Base-by-base conservation (phyloP, 2,329 filamentous ascomycete species). In the Huntiella abstrusa region DNA sequence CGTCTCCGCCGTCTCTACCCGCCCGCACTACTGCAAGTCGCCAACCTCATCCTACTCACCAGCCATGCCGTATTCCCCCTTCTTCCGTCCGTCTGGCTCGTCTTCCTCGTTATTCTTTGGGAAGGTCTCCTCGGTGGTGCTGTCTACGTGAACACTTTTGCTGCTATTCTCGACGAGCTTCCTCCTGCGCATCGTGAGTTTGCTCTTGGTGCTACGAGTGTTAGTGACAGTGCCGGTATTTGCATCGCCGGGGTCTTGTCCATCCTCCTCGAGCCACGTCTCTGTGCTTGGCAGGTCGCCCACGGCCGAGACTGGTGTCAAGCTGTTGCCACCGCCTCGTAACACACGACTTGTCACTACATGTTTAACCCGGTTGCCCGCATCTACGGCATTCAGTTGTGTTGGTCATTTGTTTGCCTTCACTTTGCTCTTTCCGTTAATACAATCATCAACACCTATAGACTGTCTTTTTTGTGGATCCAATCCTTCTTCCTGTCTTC, bases 61-160 rank as follows among this genome's bases (percentile, higher is more conserved):
- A 58, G 79, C 0, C 88, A 98, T 53, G 79, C 85, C 0, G 58
- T 95, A 52, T 77, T 79, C 57, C 70, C 80, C 57, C 92, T 91
- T 57, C 73, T 96, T 12, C 87, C 88, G 0, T 83, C 67, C 19
- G 82, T 95, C 17, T 95, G 85, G 58, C 55, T 94, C n/a, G 67
- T 96, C 1, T 95, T 94, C 56, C 50, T 73, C 16, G 66, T 96
- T 50, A 69, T 95, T 15, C 91, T 96, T 57, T 96, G 88, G 88
- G 91, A 96, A 59, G 91, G 91, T 0, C 61, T 96, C 10, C 66
- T 98, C 0, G 91, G 91, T 1, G 91, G 91, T 0, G 69, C 85
- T 3, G 91, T 96, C 0, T 98, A 98, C 55, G 87, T 96, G 50
- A 93, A 88, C 56, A 94, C 87, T 0, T 98, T 96, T 61, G 85